A percentile compares a stretch with the other conserved stretches of the same genome.
These are phyloP conservation scores for Lizonia empirigonia DNA, from an alignment of 2,329 filamentous ascomycete species.

Conservation along the genomic window DNA sequence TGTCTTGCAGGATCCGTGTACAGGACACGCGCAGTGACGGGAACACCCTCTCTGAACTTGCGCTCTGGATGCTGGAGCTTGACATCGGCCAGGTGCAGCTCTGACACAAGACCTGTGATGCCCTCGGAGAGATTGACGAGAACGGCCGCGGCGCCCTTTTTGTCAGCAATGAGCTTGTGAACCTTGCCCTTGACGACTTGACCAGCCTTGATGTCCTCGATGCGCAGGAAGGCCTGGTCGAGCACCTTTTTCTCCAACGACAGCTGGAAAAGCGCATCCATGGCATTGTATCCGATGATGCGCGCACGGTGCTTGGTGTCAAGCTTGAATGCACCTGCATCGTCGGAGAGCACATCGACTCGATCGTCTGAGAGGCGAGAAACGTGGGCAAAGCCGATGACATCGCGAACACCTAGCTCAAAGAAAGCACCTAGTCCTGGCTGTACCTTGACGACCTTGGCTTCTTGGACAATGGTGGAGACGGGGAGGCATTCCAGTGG, in stretches of 20 bases:
- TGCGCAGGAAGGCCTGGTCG: conserved; percentile 85
- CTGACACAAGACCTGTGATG: conserved; percentile 85
- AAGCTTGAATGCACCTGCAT: conserved; percentile 76
- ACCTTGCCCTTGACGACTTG: conserved; percentile 80
- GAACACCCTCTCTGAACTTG: conserved; percentile 87
- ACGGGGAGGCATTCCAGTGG: conserved; percentile 68
- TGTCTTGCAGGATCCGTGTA: conserved; percentile 77
- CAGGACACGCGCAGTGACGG: conserved; percentile 83
- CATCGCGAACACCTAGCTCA: conserved; percentile 68
- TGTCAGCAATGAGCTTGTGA: conserved; percentile 80
- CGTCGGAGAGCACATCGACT: conserved; percentile 78
- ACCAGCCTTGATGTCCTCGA: conserved; percentile 86
- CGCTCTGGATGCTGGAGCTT: conserved; percentile 90
- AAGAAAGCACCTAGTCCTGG: conserved; percentile 81
- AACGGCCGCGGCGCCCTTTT: conserved; percentile 78
- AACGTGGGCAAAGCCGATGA: conserved; percentile 91
- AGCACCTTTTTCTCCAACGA: conserved; percentile 83
- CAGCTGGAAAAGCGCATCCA: conserved; percentile 85
- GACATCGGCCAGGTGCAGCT: conserved; percentile 87
- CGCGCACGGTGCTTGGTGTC: conserved; percentile 81
- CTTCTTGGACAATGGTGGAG: conserved; percentile 77
- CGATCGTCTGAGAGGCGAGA: conserved; percentile 90
- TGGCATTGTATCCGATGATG: conserved; percentile 81
- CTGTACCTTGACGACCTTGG: conserved; percentile 80
- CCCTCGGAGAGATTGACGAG: conserved; percentile 84